Conservation (phyloP, 164 flowering plant species). For the Echeveria elegans region DNA sequence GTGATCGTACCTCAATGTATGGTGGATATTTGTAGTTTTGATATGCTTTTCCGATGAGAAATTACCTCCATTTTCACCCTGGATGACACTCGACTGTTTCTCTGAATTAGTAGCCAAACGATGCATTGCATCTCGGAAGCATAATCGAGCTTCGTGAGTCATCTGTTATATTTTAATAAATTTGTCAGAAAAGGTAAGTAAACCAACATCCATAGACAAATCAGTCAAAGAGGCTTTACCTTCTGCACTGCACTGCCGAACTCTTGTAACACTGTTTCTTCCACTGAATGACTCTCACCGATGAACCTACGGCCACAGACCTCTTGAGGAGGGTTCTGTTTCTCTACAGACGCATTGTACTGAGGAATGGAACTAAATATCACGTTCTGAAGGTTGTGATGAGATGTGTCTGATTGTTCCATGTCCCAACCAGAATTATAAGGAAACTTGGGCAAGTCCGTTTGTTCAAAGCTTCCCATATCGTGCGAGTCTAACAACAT, state of each 20-base stretch:
- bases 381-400: neutral
- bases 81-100: constrained; percentile 11
- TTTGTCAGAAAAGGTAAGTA: neutral
- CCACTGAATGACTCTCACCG: neutral
- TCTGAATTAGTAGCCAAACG: constrained; percentile 38
- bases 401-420: neutral
- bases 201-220: neutral
- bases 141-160: constrained; percentile 29
- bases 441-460: neutral
- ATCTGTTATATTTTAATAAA: constrained; percentile 20
- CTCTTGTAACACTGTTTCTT: constrained; percentile 5
- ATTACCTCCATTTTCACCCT: constrained; percentile 10
- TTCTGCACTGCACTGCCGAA: neutral
- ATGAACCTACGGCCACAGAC: neutral
- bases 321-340: neutral
- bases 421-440: neutral
- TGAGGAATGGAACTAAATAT: neutral
- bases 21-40: constrained; percentile 2
- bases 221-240: neutral
- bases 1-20: constrained; percentile 18
- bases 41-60: constrained; percentile 5
- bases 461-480: neutral
- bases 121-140: constrained; percentile 60
- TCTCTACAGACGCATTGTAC: neutral
- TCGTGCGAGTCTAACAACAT: neutral